Percentiles rank a stretch among this genome's conserved stretches.
phyloP scores from a whole-genome alignment of 257 asterid species.

The Solanum sejunctum region DNA sequence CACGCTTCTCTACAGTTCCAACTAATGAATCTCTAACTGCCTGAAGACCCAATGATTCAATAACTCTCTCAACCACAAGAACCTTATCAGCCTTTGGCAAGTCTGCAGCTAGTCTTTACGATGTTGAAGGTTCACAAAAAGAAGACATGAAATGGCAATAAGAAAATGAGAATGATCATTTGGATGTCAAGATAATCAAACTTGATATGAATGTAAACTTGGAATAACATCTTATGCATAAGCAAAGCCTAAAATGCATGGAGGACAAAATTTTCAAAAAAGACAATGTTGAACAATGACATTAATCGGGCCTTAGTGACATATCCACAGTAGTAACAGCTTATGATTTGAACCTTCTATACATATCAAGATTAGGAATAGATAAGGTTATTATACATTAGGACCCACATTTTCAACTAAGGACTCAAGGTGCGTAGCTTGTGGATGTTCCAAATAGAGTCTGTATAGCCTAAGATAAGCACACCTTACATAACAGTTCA shows the following conservation, averaged over 20 bases:
- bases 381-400: neutral
- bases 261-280: neutral
- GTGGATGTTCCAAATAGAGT: neutral
- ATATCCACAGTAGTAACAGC: neutral
- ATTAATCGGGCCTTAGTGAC: neutral
- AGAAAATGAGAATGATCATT: constrained; percentile 2
- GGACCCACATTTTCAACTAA: neutral
- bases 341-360: neutral
- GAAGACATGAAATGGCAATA: constrained; percentile 14
- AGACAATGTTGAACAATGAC: neutral
- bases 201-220: neutral
- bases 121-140: constrained; percentile 12
- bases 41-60: constrained; percentile 89
- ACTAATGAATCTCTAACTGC: constrained; percentile 81
- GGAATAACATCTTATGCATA: neutral
- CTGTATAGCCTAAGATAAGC: neutral
- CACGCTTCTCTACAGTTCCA: constrained; percentile 87
- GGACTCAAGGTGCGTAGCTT: neutral
- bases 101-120: constrained; percentile 62
- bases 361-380: neutral
- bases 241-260: neutral
- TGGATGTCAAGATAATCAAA: neutral
- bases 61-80: constrained; percentile 90
- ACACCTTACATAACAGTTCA: neutral
- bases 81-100: constrained; percentile 88